Evolutionary conservation across 1,284 basidiomycete species (phyloP).

Genomic region (Bondarzewia mesenterica): DNA sequence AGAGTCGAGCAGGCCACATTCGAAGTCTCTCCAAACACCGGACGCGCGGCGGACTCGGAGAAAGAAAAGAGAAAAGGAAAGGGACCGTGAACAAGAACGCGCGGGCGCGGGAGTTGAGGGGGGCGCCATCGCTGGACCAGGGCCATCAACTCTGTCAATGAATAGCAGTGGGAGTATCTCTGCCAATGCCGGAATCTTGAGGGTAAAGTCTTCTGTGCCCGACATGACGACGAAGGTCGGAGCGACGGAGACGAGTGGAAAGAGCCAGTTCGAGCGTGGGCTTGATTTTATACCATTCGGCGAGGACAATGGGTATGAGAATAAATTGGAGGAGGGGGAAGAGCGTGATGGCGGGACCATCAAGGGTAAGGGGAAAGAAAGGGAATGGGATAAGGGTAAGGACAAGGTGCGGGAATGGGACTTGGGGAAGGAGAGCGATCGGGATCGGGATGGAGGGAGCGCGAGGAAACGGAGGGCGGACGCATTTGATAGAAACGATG

Average conservation of each 20-base stretch:
- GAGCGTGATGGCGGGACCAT: neutral
- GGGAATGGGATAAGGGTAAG: constrained; percentile 35
- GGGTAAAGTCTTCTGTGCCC: neutral
- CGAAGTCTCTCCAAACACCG: neutral
- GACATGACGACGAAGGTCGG: neutral
- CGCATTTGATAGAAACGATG: constrained; percentile 40
- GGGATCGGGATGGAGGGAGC: constrained; percentile 18
- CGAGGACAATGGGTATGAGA: neutral
- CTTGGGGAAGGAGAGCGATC: constrained; percentile 12
- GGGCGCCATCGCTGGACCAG: neutral
- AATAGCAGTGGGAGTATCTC: neutral
- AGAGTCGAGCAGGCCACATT: neutral
- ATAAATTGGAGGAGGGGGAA: neutral
- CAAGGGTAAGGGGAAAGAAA: constrained; percentile 3
- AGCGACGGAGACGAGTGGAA: neutral
- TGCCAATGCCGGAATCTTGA: neutral
- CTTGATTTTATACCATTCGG: neutral
- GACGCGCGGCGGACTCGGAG: neutral
- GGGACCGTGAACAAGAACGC: neutral
- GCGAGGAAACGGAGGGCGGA: constrained; percentile 35
- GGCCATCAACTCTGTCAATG: no score
- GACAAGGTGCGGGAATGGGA: constrained; percentile 19
- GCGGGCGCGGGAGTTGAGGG: neutral
- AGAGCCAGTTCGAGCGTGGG: neutral
- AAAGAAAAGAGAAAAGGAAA: neutral